Conservation (phyloP, 73 alveolate species). For the Paramecium tetraurelia region DNA sequence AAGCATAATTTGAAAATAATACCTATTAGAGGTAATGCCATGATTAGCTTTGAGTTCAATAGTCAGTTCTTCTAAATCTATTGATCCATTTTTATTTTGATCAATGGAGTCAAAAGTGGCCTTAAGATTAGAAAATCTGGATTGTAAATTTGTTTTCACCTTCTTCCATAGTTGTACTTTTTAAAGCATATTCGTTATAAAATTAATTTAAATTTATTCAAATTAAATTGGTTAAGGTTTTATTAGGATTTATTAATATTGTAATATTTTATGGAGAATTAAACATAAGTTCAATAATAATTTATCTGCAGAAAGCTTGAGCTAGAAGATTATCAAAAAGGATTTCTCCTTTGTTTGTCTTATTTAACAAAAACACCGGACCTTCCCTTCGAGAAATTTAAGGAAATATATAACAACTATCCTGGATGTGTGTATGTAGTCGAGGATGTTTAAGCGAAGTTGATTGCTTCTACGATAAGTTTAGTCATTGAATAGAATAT, state of each 20-base stretch:
- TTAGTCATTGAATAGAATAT: conserved; percentile 24
- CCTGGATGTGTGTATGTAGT: conserved; percentile 24
- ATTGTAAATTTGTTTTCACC: background rate
- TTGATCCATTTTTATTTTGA: background rate
- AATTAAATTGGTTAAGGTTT: background rate
- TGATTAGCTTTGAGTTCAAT: background rate
- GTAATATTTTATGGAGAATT: background rate
- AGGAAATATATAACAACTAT: background rate
- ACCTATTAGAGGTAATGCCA: background rate
- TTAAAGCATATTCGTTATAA: background rate
- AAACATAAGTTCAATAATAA: background rate
- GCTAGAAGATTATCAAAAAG: conserved; percentile 3
- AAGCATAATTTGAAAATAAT: background rate
- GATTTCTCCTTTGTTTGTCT: background rate
- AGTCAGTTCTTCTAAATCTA: background rate
- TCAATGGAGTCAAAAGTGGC: background rate
- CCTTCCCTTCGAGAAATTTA: background rate
- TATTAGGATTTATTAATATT: background rate
- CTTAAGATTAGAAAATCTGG: background rate
- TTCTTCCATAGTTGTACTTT: background rate
- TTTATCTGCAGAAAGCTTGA: background rate
- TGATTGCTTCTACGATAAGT: background rate
- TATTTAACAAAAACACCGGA: background rate
- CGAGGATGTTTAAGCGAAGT: background rate
- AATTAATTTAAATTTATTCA: background rate